These are phyloP conservation scores for Aspergillus viridinutans DNA, from an alignment of 2,329 filamentous ascomycete species.

Conservation along the genomic window DNA sequence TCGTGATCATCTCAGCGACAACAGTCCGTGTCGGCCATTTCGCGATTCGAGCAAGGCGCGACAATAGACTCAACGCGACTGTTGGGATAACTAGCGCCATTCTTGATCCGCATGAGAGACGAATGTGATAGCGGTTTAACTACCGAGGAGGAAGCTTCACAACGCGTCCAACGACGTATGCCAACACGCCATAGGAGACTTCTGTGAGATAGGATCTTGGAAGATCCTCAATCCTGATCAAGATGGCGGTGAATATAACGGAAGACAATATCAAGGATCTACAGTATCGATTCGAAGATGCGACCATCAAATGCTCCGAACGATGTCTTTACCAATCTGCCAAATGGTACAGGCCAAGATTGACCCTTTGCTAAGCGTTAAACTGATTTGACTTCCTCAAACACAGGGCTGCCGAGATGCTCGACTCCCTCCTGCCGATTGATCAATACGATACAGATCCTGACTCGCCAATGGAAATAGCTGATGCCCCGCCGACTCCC, in stretches of 20 bases:
- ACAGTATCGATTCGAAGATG: slow-evolving; percentile 72
- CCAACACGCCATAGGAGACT: neutral
- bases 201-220: slow-evolving; percentile 1
- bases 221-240: neutral
- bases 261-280: slow-evolving; percentile 52
- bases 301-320: slow-evolving; percentile 87
- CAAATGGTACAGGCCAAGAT: slow-evolving; percentile 66
- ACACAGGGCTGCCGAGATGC: slow-evolving; percentile 83
- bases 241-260: slow-evolving; percentile 34
- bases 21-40: neutral
- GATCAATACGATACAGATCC: slow-evolving; percentile 57
- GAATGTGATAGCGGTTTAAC: neutral
- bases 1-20: neutral
- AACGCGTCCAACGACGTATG: neutral
- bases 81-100: neutral
- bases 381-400: slow-evolving; percentile 10
- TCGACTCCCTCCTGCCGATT: slow-evolving; percentile 67
- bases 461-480: slow-evolving; percentile 56
- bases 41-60: neutral
- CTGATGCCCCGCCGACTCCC: slow-evolving; percentile 46
- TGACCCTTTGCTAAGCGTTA: neutral
- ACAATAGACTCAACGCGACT: neutral
- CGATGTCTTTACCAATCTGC: slow-evolving; percentile 92
- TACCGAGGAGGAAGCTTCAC: neutral
- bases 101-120: neutral